Base-by-base conservation (phyloP, 2,329 filamentous ascomycete species). In the Drechslera avenae region DNA sequence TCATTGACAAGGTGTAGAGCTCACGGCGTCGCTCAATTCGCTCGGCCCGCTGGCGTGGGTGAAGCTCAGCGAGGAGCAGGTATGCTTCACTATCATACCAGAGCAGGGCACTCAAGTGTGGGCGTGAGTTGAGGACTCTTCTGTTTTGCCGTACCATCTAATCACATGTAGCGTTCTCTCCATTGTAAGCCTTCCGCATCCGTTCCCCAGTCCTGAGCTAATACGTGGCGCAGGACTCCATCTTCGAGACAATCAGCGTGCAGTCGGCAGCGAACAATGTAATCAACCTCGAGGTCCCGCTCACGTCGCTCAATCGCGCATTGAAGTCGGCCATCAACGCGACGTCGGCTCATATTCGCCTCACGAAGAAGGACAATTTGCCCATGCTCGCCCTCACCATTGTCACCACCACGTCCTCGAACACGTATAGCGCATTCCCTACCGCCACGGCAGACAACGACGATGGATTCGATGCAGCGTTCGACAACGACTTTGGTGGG, bases 41-140 rank as follows among this genome's bases (percentile, higher is more conserved):
- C 75, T 87, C 14, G 90, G 91, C 60, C 91, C 93, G 74, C 87
- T 95, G 56, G 91, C 90, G 37, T 96, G 92, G 91, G 82, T 96
- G 57, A 89, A 91, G 60, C 84, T 99, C 28, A 90, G 93, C 76
- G 85, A 95, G 76, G 87, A 92, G 52, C 87, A 87, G 47, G 87
- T 93, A 49, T 91, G 92, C 63, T 96, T 99, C 77, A 97, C 94
- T 53, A 90, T 97, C 66, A 93, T 97, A 56, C 92, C 94, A 1
- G 91, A 97, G 71, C 88, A 90, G 67, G 93, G 94, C 53, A 95
- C 91, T 7, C 93, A 97, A 80, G 93, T 97, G 46, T 99, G 94
- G 94, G 90, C 91, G 81, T 92, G 81, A 70, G 86, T 85, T 36
- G 56, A 34, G 26, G 44, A 43, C 62, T 68, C 28, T 14, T 32